Percentiles rank a stretch among this genome's conserved stretches.
Conservation (phyloP, 2,329 filamentous ascomycete species). For the Fusarium irregulare region DNA sequence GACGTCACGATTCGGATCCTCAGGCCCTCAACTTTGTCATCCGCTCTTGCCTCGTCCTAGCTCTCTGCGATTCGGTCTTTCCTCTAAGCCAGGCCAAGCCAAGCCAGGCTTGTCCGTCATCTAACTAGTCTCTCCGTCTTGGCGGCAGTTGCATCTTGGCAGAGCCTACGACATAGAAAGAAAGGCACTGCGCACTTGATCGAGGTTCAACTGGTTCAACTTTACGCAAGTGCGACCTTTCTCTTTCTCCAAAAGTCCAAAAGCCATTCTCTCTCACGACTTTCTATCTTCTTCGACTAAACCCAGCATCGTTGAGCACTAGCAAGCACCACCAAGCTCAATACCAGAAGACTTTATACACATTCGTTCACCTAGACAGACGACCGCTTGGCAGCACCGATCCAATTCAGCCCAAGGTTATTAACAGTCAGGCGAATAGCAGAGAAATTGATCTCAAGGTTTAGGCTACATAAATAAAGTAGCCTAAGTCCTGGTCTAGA, state of each 20-base stretch:
- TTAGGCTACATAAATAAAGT: background rate
- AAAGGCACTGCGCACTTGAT: conserved; percentile 19
- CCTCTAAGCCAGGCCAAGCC: conserved; percentile 20
- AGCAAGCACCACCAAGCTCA: no score
- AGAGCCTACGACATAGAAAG: conserved; percentile 17
- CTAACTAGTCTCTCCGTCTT: conserved; percentile 34
- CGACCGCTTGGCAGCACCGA: conserved; percentile 2
- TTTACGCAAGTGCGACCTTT: conserved; percentile 16
- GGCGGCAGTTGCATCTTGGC: conserved; percentile 37
- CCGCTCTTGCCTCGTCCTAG: background rate
- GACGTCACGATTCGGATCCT: conserved; percentile 17
- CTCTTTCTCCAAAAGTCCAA: conserved; percentile 4
- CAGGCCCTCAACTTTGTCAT: background rate
- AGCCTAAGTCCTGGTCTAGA: background rate
- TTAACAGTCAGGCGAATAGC: no score
- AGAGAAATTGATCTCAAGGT: background rate
- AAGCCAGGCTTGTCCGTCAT: conserved; percentile 34
- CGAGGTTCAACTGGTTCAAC: conserved; percentile 28
- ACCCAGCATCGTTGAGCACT: background rate
- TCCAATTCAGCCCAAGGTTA: background rate
- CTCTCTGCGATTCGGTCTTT: conserved; percentile 30
- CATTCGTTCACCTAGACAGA: no score
- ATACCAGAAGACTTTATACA: no score
- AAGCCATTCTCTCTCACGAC: background rate
- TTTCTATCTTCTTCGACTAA: conserved; percentile 7